A percentile compares a stretch with the other conserved stretches of the same genome.
Conservation (phyloP, 2,329 filamentous ascomycete species). For the Cercospora nicotianae region DNA sequence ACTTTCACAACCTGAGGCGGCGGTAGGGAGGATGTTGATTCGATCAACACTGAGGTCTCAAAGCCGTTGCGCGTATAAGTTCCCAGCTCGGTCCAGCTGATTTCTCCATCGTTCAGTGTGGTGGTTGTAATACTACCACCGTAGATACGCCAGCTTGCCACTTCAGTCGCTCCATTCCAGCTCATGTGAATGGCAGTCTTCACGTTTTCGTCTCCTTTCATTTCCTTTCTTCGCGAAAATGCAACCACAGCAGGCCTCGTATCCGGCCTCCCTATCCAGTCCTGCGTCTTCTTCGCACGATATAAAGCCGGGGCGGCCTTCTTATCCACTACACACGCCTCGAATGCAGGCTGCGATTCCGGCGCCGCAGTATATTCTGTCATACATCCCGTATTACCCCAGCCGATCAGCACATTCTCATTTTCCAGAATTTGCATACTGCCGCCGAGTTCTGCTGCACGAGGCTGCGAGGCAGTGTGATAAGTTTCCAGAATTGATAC, state of each 20-base stretch:
- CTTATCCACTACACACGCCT: background rate
- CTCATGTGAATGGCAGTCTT: background rate
- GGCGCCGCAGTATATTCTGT: conserved; percentile 32
- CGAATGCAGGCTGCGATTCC: background rate
- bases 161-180: conserved; percentile 8
- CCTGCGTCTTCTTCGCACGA: background rate
- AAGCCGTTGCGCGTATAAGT: background rate
- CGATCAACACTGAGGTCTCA: background rate
- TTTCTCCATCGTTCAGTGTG: background rate
- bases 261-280: background rate
- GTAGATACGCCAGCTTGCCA: background rate
- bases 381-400: conserved; percentile 45
- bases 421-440: conserved; percentile 30
- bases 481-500: background rate
- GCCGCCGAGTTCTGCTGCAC: background rate
- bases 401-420: conserved; percentile 55
- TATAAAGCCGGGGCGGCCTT: background rate
- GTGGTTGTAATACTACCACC: background rate
- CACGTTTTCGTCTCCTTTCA: background rate
- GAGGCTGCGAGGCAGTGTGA: background rate
- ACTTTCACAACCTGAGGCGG: background rate
- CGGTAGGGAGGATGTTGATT: background rate
- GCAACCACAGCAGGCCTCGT: background rate
- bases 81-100: background rate
- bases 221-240: background rate